These are phyloP conservation scores for Cetradonia linearis DNA, from an alignment of 495 filamentous ascomycete genomes.

Conservation along the genomic window DNA sequence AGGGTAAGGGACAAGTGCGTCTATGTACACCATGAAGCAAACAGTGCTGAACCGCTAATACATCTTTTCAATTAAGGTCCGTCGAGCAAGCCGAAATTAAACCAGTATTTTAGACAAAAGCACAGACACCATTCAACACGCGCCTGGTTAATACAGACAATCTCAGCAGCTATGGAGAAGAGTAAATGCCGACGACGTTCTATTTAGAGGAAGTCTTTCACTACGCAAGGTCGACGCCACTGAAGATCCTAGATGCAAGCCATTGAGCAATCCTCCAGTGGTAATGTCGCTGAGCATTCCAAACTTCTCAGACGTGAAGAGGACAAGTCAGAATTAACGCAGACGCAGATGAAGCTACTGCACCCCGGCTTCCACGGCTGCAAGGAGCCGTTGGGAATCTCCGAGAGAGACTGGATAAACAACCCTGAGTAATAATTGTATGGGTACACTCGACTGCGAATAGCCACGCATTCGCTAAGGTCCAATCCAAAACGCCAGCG, in stretches of 20 bases:
- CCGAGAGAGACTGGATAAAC: too few relatives aligned
- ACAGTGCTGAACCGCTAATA: not conserved
- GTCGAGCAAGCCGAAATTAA: not conserved
- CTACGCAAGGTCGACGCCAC: not conserved
- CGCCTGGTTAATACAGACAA: not conserved
- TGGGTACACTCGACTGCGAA: slow-evolving; percentile 1
- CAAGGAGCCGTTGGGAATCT: not conserved
- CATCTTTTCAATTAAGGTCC: not conserved
- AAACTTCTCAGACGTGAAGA: not conserved
- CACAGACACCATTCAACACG: not conserved
- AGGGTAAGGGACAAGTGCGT: not conserved
- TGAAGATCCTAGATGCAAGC: not conserved
- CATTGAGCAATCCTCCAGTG: not conserved
- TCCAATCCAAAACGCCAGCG: not conserved
- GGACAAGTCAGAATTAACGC: not conserved
- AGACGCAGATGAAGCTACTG: not conserved
- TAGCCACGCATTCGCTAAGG: not conserved
- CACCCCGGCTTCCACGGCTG: not conserved
- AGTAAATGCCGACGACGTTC: not conserved
- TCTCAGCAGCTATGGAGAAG: not conserved
- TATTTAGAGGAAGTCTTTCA: not conserved
- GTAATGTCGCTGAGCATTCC: not conserved
- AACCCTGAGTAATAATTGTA: too few relatives aligned
- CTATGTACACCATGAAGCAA: not conserved
- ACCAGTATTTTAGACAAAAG: not conserved